These are phyloP conservation scores for Kwoniella dejecticola DNA, from an alignment of 768 basidiomycete genomes.

Conservation along the genomic window DNA sequence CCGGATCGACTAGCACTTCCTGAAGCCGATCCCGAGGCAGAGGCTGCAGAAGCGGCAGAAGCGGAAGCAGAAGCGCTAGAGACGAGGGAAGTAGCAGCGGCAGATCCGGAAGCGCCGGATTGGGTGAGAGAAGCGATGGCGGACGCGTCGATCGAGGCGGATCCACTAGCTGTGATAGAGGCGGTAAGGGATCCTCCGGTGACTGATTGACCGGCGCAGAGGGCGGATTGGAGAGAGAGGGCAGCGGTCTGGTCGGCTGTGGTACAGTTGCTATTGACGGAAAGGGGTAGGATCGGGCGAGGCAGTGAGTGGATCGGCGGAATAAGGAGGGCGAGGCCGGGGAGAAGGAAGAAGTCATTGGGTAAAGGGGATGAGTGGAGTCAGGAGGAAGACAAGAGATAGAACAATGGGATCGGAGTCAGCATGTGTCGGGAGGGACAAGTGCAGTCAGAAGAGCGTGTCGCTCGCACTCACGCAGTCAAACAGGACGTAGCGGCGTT, in stretches of 20 bases:
- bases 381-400: no score
- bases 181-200: constrained; percentile 38
- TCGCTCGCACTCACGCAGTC: constrained; percentile 42
- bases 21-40: background rate
- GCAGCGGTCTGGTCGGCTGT: constrained; percentile 42
- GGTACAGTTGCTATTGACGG: constrained; percentile 40
- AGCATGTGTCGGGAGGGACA: no score
- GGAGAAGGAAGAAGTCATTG: no score
- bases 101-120: constrained; percentile 18
- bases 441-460: no score
- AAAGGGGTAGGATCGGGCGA: no score
- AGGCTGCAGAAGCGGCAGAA: background rate
- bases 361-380: no score
- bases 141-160: constrained; percentile 24
- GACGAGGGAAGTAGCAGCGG: constrained; percentile 21
- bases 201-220: constrained; percentile 32
- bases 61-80: constrained; percentile 8
- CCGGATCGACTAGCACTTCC: background rate
- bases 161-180: constrained; percentile 28
- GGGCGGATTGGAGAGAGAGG: constrained; percentile 37
- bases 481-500: constrained; percentile 39
- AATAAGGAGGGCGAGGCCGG: no score
- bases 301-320: no score
- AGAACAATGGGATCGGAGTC: no score
- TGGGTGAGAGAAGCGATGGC: constrained; percentile 16